Percentiles rank a stretch among this genome's conserved stretches.
phyloP scores from a whole-genome alignment of 768 basidiomycete genomes.

The Naganishia vishniacii region DNA sequence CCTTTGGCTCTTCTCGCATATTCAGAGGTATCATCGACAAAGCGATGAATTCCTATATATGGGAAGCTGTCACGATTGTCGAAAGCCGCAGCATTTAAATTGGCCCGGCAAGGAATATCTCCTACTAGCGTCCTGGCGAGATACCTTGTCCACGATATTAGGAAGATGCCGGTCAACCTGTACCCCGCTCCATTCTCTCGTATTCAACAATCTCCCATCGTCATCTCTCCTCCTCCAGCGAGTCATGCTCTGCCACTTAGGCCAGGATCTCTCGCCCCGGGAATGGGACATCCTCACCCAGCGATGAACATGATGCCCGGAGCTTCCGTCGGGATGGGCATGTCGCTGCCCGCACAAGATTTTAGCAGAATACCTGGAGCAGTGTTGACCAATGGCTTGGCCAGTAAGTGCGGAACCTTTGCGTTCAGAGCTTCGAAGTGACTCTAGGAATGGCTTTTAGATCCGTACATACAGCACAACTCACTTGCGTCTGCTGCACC shows the following conservation, averaged over 20 bases:
- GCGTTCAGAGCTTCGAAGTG: background rate
- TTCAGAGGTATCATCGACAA: no score
- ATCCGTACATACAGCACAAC: constrained; percentile 13
- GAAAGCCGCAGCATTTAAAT: no score
- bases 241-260: constrained; percentile 8
- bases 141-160: no score
- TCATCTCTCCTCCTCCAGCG: constrained; percentile 2
- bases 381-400: constrained; percentile 10
- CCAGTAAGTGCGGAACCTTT: background rate
- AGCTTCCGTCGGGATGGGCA: background rate
- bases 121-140: no score
- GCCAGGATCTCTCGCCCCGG: constrained; percentile 2
- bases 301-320: constrained; percentile 7
- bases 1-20: no score
- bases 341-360: background rate
- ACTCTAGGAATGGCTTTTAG: background rate
- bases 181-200: constrained; percentile 12
- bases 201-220: constrained; percentile 9
- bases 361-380: background rate
- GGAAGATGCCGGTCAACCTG: constrained; percentile 17
- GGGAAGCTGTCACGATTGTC: no score
- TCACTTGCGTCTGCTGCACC: constrained; percentile 15
- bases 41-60: no score
- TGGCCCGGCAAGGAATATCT: no score
- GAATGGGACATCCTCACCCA: constrained; percentile 7